Evolutionary conservation across 2,329 filamentous ascomycete genomes (phyloP).

Genomic region (Bipolaris bicolor): DNA sequence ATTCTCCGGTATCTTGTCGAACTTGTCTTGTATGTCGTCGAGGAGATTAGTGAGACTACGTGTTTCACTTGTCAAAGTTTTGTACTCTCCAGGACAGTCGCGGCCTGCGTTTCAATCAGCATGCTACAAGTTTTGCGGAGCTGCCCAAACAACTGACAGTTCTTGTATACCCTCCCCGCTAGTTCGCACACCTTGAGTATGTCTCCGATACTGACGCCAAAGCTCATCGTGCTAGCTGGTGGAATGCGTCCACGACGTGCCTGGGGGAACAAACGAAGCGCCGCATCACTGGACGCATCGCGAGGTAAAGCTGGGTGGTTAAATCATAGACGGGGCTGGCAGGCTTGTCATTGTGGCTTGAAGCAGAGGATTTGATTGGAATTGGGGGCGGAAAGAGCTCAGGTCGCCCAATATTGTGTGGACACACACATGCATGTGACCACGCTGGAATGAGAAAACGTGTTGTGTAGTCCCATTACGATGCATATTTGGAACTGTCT

Average conservation of each 20-base stretch:
- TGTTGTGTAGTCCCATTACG: background rate
- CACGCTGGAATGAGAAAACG: background rate
- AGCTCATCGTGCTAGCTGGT: conserved; percentile 26
- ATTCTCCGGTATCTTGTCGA: conserved; percentile 28
- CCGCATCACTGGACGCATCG: background rate
- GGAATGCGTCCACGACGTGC: background rate
- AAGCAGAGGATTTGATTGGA: conserved; percentile 2
- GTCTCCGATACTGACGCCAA: conserved; percentile 35
- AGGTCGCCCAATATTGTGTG: background rate
- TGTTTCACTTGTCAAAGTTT: conserved; percentile 31
- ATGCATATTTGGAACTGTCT: background rate
- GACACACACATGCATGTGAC: background rate
- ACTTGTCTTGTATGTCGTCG: conserved; percentile 39
- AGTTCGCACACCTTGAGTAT: conserved; percentile 36
- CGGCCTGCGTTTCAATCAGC: conserved; percentile 26
- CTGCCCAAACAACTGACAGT: conserved; percentile 21
- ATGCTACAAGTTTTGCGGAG: too few relatives aligned
- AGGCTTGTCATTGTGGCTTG: conserved; percentile 4
- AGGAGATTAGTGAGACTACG: conserved; percentile 36
- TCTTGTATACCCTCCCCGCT: conserved; percentile 33
- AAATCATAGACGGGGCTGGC: background rate
- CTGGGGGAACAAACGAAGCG: background rate
- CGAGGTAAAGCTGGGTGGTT: background rate
- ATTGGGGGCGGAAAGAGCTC: conserved; percentile 4
- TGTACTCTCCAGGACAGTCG: conserved; percentile 41